Conservation (phyloP, 1,284 basidiomycete species). For the Sporisorium reilianum region DNA sequence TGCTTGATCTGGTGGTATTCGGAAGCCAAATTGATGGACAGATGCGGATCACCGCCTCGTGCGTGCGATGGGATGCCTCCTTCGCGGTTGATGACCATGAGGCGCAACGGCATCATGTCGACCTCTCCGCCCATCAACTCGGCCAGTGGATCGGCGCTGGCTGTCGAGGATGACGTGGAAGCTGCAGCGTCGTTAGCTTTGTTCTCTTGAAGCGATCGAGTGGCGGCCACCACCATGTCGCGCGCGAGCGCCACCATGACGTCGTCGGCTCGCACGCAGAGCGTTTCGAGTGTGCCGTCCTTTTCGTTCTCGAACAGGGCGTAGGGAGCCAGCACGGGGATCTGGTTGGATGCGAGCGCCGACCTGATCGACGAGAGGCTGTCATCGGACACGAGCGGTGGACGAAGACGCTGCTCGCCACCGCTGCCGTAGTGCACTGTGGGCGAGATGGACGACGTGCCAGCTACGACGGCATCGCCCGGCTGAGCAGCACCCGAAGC, state of each 20-base stretch:
- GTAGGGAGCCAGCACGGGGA: slow-evolving; percentile 94
- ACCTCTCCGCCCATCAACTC: slow-evolving; percentile 54
- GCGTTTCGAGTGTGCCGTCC: slow-evolving; percentile 75
- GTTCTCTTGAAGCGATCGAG: slow-evolving; percentile 9
- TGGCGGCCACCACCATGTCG: slow-evolving; percentile 77
- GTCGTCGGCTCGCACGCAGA: slow-evolving; percentile 89
- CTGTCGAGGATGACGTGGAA: background rate
- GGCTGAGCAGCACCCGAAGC: slow-evolving; percentile 8
- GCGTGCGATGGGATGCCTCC: slow-evolving; percentile 98
- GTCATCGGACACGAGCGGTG: slow-evolving; percentile 74
- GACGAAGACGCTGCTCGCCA: slow-evolving; percentile 43
- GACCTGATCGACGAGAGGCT: slow-evolving; percentile 86
- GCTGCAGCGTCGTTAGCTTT: slow-evolving; percentile 3
- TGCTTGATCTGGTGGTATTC: slow-evolving; percentile 88
- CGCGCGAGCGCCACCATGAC: slow-evolving; percentile 87
- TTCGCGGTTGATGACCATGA: slow-evolving; percentile 97
- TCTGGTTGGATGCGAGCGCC: slow-evolving; percentile 89
- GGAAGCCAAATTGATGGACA: slow-evolving; percentile 91
- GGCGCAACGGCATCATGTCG: slow-evolving; percentile 76
- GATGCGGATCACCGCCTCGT: slow-evolving; percentile 90
- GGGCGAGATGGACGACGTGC: slow-evolving; percentile 23
- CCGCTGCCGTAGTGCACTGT: slow-evolving; percentile 34
- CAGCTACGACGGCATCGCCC: slow-evolving; percentile 21
- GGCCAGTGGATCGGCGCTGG: slow-evolving; percentile 21
- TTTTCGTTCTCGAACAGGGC: slow-evolving; percentile 84